Conservation (phyloP, 495 filamentous ascomycete species). For the Podospora conica region DNA sequence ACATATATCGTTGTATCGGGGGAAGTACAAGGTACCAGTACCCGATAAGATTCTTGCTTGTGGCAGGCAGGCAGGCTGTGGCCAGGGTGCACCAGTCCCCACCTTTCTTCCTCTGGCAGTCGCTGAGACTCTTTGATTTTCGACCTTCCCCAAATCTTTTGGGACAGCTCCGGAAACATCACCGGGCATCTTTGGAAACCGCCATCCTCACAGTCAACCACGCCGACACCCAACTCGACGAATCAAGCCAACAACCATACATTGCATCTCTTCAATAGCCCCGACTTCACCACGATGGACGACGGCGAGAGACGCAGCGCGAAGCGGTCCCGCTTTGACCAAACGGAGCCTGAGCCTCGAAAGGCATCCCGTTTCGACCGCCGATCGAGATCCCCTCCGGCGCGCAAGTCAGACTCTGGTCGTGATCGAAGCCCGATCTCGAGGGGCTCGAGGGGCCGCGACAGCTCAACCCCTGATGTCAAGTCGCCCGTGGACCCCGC, state of each 20-base stretch:
- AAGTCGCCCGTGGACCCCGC: conserved; percentile 59
- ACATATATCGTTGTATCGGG: background rate
- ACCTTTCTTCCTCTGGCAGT: background rate
- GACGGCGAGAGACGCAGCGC: conserved; percentile 67
- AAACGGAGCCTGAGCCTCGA: conserved; percentile 71
- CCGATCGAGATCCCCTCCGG: conserved; percentile 75
- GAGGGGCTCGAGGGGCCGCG: conserved; percentile 49
- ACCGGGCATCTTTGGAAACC: background rate
- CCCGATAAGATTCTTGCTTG: background rate
- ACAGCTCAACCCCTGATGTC: conserved; percentile 41
- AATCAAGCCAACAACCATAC: background rate
- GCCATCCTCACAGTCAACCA: background rate
- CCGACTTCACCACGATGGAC: conserved; percentile 49
- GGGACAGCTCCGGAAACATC: background rate
- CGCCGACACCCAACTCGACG: background rate
- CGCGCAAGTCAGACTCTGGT: conserved; percentile 46
- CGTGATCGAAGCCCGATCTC: conserved; percentile 77
- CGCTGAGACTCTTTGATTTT: background rate
- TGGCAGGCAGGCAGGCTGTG: too few relatives aligned
- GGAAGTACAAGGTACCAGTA: background rate
- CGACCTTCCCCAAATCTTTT: background rate
- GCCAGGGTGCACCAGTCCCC: background rate
- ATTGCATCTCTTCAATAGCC: background rate
- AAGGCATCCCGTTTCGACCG: conserved; percentile 73
- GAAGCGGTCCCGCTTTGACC: conserved; percentile 89